These are phyloP conservation scores for Allomyces macrogynus DNA, from an alignment of 192 early-diverging fungal genomes.

Conservation along the genomic window DNA sequence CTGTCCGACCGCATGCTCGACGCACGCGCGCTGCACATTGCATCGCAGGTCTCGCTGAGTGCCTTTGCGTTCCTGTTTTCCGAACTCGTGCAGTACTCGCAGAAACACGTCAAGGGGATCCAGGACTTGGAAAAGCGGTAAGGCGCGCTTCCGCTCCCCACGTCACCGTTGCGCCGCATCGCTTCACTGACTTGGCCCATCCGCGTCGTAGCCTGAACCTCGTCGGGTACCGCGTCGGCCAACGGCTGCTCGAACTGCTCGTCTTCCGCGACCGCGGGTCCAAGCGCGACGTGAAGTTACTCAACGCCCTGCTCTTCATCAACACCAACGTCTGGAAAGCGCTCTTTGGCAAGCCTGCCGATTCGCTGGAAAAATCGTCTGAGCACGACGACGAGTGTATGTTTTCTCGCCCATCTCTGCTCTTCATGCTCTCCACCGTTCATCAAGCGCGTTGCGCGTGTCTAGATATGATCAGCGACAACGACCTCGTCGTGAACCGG, in stretches of 20 bases:
- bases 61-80: conserved; percentile 81
- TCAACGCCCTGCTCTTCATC: conserved; percentile 81
- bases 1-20: no score
- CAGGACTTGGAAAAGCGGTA: conserved; percentile 90
- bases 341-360: conserved; percentile 88
- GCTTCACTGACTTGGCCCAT: background rate
- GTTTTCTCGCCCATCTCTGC: background rate
- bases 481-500: conserved; percentile 71
- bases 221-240: conserved; percentile 82
- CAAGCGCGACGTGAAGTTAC: conserved; percentile 72
- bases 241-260: conserved; percentile 68
- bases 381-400: conserved; percentile 94
- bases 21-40: no score
- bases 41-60: conserved; percentile 53
- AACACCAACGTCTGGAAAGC: conserved; percentile 84
- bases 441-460: background rate
- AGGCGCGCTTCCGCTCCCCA: background rate
- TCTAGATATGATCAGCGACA: conserved; percentile 97
- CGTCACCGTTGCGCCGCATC: background rate
- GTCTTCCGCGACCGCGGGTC: conserved; percentile 72
- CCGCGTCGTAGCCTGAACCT: conserved; percentile 46
- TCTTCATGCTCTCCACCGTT: background rate
- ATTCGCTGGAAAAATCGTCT: conserved; percentile 87
- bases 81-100: conserved; percentile 92
- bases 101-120: conserved; percentile 82